Conservation (phyloP, 2,329 filamentous ascomycete genomes). For the Calycina herbarum region DNA sequence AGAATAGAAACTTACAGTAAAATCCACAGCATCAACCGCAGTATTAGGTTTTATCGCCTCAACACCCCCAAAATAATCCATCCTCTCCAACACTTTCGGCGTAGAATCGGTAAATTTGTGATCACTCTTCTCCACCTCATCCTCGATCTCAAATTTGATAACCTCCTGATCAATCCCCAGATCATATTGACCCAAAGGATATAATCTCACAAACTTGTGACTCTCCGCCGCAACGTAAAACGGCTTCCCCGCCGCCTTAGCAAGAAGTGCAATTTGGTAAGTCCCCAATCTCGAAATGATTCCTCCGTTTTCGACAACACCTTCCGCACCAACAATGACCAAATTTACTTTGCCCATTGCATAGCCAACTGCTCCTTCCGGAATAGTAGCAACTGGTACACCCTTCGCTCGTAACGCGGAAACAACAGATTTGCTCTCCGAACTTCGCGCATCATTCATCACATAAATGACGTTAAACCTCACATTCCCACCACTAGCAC, state of each 20-base stretch:
- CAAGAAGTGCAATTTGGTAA: constrained; percentile 82
- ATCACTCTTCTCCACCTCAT: constrained; percentile 46
- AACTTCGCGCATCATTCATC: constrained; percentile 52
- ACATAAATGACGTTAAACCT: constrained; percentile 85
- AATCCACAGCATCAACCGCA: constrained; percentile 60
- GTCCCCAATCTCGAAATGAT: constrained; percentile 85
- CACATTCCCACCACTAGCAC: constrained; percentile 52
- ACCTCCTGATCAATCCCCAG: constrained; percentile 78
- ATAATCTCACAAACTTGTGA: constrained; percentile 92
- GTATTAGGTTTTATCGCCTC: constrained; percentile 34
- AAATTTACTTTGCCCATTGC: constrained; percentile 72
- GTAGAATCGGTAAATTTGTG: constrained; percentile 25
- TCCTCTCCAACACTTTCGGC: constrained; percentile 25
- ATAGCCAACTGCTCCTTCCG: constrained; percentile 74
- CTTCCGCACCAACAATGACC: constrained; percentile 72
- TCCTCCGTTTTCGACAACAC: constrained; percentile 90
- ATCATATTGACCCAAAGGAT: constrained; percentile 79
- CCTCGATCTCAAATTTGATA: constrained; percentile 67
- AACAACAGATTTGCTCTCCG: constrained; percentile 72
- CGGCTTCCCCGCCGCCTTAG: constrained; percentile 64
- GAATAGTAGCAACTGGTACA: constrained; percentile 80
- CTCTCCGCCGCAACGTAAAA: constrained; percentile 94
- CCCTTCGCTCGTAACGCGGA: constrained; percentile 68
- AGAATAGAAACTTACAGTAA: constrained; percentile 53
- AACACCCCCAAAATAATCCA: constrained; percentile 32